These are phyloP conservation scores for Pleodorina starrii DNA, from an alignment of 139 green algal genomes.

Conservation along the genomic window DNA sequence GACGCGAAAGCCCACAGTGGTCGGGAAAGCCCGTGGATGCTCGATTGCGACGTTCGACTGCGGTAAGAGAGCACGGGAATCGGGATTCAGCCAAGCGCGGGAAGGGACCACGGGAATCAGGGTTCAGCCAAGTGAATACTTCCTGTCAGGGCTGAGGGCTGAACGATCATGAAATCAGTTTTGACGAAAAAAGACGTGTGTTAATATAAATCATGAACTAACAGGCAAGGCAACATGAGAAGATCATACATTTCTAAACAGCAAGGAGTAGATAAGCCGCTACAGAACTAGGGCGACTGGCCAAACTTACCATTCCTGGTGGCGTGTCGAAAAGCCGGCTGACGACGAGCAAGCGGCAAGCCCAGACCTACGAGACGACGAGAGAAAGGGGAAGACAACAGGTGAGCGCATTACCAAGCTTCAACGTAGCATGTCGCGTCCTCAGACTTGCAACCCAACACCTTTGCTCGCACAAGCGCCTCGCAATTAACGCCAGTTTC, in stretches of 20 bases:
- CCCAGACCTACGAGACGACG: constrained; percentile 16
- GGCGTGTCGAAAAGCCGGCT: background rate
- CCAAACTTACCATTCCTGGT: constrained; percentile 19
- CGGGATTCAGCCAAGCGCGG: background rate
- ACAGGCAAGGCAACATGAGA: too few relatives aligned
- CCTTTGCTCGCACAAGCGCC: background rate
- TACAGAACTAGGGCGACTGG: background rate
- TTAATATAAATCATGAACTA: too few relatives aligned
- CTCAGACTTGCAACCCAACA: background rate
- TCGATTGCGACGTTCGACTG: constrained; percentile 48
- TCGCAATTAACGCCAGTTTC: too few relatives aligned
- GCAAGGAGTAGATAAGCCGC: too few relatives aligned
- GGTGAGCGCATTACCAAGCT: too few relatives aligned
- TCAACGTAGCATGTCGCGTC: constrained; percentile 15
- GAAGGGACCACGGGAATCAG: background rate
- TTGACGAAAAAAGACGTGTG: too few relatives aligned
- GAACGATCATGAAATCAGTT: too few relatives aligned
- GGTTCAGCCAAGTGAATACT: too few relatives aligned
- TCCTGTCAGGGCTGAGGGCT: too few relatives aligned
- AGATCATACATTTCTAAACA: too few relatives aligned
- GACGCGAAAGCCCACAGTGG: constrained; percentile 39
- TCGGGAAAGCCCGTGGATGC: constrained; percentile 41
- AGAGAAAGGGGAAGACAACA: background rate
- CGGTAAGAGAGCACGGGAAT: too few relatives aligned
- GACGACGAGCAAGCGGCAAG: constrained; percentile 20